Evolutionary conservation across 2,329 filamentous ascomycete species (phyloP).

Genomic region (Penicillium sp.): DNA sequence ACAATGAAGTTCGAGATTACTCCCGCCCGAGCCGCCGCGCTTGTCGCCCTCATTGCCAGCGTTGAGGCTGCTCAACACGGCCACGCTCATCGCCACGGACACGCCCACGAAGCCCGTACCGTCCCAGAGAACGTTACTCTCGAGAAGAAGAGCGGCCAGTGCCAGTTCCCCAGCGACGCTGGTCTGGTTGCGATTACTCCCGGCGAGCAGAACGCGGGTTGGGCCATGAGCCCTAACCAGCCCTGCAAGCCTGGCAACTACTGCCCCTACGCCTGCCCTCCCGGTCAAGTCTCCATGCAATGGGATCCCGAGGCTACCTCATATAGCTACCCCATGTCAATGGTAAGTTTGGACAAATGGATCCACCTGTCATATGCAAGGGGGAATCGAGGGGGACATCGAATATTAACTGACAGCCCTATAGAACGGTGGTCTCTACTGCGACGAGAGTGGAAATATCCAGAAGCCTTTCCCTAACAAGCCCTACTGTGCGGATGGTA

Average conservation of each 20-base stretch:
- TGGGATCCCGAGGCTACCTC: slow-evolving; percentile 70
- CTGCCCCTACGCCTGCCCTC: slow-evolving; percentile 75
- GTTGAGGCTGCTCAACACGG: slow-evolving; percentile 40
- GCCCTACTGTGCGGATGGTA: slow-evolving; percentile 71
- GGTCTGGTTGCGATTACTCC: slow-evolving; percentile 71
- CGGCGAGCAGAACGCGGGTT: slow-evolving; percentile 66
- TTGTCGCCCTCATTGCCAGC: slow-evolving; percentile 41
- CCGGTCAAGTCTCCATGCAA: slow-evolving; percentile 75
- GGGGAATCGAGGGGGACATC: background rate
- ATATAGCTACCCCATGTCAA: slow-evolving; percentile 70
- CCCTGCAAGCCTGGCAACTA: slow-evolving; percentile 67
- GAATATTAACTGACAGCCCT: slow-evolving; percentile 16
- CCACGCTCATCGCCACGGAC: slow-evolving; percentile 33
- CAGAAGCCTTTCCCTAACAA: slow-evolving; percentile 68
- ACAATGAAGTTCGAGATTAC: slow-evolving; percentile 40
- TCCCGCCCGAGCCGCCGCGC: slow-evolving; percentile 35
- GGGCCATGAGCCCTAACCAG: slow-evolving; percentile 78
- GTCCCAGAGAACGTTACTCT: slow-evolving; percentile 35
- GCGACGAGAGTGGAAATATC: slow-evolving; percentile 65
- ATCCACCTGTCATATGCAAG: slow-evolving; percentile 10
- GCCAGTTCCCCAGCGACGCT: slow-evolving; percentile 66
- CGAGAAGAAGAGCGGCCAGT: slow-evolving; percentile 59
- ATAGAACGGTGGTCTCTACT: slow-evolving; percentile 74
- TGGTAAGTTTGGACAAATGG: slow-evolving; percentile 55
- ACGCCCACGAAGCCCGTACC: slow-evolving; percentile 28